phyloP scores from a whole-genome alignment of 2,329 filamentous ascomycete species.

The Allantophomopsis lycopodina region DNA sequence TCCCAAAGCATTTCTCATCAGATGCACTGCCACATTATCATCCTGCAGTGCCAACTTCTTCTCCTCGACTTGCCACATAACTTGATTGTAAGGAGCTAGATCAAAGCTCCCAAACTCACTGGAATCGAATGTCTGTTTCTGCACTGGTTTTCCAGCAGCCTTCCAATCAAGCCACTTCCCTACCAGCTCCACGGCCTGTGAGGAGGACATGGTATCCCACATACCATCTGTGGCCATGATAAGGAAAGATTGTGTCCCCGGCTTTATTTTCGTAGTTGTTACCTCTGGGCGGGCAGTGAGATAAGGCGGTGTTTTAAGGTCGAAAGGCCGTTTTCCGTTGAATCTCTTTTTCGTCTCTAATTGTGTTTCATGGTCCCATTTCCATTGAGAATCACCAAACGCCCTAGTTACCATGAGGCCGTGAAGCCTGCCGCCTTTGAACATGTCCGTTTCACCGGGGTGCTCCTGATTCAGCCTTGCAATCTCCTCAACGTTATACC shows the following conservation, averaged over 20 bases:
- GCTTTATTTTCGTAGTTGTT: slow-evolving; percentile 36
- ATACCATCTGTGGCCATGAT: slow-evolving; percentile 55
- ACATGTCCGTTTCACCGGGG: slow-evolving; percentile 43
- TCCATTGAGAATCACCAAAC: slow-evolving; percentile 57
- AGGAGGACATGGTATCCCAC: slow-evolving; percentile 45
- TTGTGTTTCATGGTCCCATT: slow-evolving; percentile 41
- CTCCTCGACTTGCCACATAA: slow-evolving; percentile 16
- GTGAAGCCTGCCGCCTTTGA: slow-evolving; percentile 40
- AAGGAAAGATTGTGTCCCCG: slow-evolving; percentile 37
- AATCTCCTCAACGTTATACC: slow-evolving; percentile 44
- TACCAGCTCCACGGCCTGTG: slow-evolving; percentile 43
- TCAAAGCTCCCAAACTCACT: background rate
- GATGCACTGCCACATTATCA: slow-evolving; percentile 68
- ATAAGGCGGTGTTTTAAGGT: slow-evolving; percentile 42
- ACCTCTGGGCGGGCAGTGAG: slow-evolving; percentile 54
- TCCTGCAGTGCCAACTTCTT: slow-evolving; percentile 64
- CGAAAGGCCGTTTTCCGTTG: slow-evolving; percentile 22
- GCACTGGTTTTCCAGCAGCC: too few relatives aligned
- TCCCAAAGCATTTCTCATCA: slow-evolving; percentile 69
- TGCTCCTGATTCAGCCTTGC: slow-evolving; percentile 40
- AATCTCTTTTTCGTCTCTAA: slow-evolving; percentile 28
- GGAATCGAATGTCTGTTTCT: background rate
- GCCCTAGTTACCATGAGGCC: slow-evolving; percentile 48
- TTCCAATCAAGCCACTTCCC: slow-evolving; percentile 3
- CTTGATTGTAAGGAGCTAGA: background rate